A percentile compares a stretch with the other conserved stretches of the same genome.
These are phyloP conservation scores for Naganishia vaughanmartiniae DNA, from an alignment of 768 basidiomycete genomes.

Conservation along the genomic window DNA sequence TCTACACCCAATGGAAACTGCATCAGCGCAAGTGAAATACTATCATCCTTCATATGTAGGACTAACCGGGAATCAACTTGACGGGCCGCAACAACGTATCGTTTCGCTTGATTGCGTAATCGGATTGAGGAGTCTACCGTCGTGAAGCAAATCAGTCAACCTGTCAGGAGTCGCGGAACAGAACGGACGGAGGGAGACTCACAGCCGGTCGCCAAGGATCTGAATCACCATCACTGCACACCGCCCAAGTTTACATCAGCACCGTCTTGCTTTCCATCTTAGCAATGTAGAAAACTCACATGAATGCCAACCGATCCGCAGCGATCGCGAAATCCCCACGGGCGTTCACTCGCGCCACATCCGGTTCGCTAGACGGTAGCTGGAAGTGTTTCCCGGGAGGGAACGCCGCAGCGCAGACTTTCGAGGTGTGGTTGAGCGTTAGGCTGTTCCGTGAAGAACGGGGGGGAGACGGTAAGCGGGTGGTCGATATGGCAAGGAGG, in stretches of 20 bases:
- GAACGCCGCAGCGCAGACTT: constrained; percentile 65
- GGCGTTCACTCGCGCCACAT: constrained; percentile 75
- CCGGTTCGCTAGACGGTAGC: constrained; percentile 67
- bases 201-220: constrained; percentile 84
- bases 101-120: constrained; percentile 60
- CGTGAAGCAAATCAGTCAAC: no score
- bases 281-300: constrained; percentile 69
- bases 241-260: background rate
- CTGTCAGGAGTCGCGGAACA: no score
- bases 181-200: constrained; percentile 33
- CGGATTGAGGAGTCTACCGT: constrained; percentile 49
- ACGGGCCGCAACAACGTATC: constrained; percentile 76
- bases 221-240: constrained; percentile 44
- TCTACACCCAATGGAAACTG: constrained; percentile 32
- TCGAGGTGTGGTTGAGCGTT: constrained; percentile 67
- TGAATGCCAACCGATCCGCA: constrained; percentile 76
- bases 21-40: background rate
- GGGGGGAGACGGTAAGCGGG: background rate
- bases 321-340: constrained; percentile 82
- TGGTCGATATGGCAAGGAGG: background rate
- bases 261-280: background rate
- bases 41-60: background rate
- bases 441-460: constrained; percentile 46
- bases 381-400: constrained; percentile 69
- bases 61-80: constrained; percentile 78